Conservation (phyloP, 1,284 basidiomycete genomes). For the Rhodotorula glutinis region DNA sequence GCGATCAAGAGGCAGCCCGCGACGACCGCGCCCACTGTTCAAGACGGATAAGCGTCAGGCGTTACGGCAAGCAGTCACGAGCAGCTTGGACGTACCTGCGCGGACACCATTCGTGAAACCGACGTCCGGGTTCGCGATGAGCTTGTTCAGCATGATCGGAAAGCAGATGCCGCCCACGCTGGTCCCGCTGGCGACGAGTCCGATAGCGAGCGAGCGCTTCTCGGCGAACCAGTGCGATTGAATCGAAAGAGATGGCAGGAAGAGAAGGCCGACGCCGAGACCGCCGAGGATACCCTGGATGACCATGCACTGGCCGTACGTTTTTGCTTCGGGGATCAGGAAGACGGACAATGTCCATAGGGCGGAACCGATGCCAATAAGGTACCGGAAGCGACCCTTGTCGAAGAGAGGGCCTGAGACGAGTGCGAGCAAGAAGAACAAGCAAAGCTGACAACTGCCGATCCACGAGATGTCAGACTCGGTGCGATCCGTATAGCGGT, state of each 20-base stretch:
- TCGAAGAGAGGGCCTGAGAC: slow-evolving; percentile 18
- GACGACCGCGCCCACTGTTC: slow-evolving; percentile 22
- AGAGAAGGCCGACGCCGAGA: slow-evolving; percentile 22
- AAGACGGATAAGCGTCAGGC: too few species aligned
- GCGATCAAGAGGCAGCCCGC: slow-evolving; percentile 13
- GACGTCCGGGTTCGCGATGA: slow-evolving; percentile 16
- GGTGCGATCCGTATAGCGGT: not conserved
- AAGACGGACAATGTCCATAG: slow-evolving; percentile 13
- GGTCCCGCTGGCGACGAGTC: slow-evolving; percentile 23
- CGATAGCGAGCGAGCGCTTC: slow-evolving; percentile 11
- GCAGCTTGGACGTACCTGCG: slow-evolving; percentile 1
- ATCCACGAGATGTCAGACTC: slow-evolving; percentile 24
- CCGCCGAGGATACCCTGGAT: slow-evolving; percentile 29
- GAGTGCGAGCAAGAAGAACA: slow-evolving; percentile 26
- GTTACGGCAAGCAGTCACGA: too few species aligned
- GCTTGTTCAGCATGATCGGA: slow-evolving; percentile 30
- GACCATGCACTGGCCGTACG: slow-evolving; percentile 22
- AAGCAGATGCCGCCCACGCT: slow-evolving; percentile 21
- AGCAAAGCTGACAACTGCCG: slow-evolving; percentile 22
- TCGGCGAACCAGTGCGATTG: slow-evolving; percentile 21
- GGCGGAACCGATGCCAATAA: slow-evolving; percentile 9
- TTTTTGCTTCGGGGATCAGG: slow-evolving; percentile 14
- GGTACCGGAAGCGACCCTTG: slow-evolving; percentile 11
- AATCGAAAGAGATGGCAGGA: slow-evolving; percentile 13
- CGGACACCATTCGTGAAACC: slow-evolving; percentile 17